Evolutionary conservation across 805 yeast genomes (phyloP), one percentile per base, ranked within the genome.

Genomic region (Kluyveromyces dobzhanskii): DNA sequence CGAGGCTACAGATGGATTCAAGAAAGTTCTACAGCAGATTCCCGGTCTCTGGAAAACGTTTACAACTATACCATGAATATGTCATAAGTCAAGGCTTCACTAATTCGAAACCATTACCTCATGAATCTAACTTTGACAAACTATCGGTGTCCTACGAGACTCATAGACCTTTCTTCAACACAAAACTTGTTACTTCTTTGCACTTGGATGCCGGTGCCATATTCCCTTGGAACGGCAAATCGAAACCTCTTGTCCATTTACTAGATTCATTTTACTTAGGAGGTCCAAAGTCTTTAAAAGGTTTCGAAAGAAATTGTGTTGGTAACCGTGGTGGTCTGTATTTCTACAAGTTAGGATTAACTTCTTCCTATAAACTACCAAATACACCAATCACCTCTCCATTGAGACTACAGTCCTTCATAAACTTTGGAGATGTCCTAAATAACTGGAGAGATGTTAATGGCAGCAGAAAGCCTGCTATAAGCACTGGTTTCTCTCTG

Each of bases 211-310:
- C 70, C 17, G 94, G 90, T 16, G 62, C 65, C 16, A 65, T 81
- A 37, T 56, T 62, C 43, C 58, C 68, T 34, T 49, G 62, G 14
- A 43, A 54, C 4, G 48, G 45, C 17, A 13, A 32, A 7, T 40
- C 45, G 13, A 43, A 54, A 7, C 48, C 56, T n/a, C 47, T 50
- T 3, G 61, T 84, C 1, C 87, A 81, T 50, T 56, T 78, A 27
- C 67, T 76, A 41, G 96, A 86, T 56, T 69, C 78, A 44, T 84
- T 85, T 54, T 80, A 75, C 54, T 65, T 85, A 37, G 87, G 92
- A 12, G 94, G 92, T 0, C 60, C 71, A 18, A 62, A 69, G 36
- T 73, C 76, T 5, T 69, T 83, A 37, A 67, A 74, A 44, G 90
- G 88, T 1, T 81, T 80, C 57, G 63, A 71, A n/a, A 57, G 70